A percentile compares a stretch with the other conserved stretches of the same genome.
phyloP scores from a whole-genome alignment of 306 rosid genomes.

The Ormosia emarginata region DNA sequence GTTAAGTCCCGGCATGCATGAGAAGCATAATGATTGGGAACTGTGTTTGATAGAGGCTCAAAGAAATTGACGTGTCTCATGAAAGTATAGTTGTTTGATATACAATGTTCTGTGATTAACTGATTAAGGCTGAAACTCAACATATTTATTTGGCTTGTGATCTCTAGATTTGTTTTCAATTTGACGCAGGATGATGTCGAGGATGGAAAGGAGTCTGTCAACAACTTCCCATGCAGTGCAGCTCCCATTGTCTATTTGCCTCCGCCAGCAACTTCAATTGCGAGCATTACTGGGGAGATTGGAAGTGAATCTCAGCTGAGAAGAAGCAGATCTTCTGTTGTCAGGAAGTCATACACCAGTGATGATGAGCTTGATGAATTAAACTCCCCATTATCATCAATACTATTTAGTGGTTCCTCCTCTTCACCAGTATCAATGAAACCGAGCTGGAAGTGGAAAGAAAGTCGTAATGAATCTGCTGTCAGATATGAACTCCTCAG shows the following conservation, averaged over 20 bases:
- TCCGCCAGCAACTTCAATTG: slow-evolving; percentile 56
- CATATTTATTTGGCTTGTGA: neutral
- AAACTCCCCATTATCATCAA: slow-evolving; percentile 68
- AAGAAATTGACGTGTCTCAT: neutral
- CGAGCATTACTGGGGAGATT: slow-evolving; percentile 48
- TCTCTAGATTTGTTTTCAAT: neutral
- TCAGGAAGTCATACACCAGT: slow-evolving; percentile 83
- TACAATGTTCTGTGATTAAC: neutral
- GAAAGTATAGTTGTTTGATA: neutral
- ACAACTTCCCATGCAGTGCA: slow-evolving; percentile 70
- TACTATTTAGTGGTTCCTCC: slow-evolving; percentile 37
- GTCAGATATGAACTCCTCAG: slow-evolving; percentile 85
- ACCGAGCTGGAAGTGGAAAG: slow-evolving; percentile 42
- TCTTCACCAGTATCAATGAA: slow-evolving; percentile 42
- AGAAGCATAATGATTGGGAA: neutral
- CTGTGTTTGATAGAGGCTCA: neutral
- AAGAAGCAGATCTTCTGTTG: slow-evolving; percentile 77
- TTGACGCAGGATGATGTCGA: slow-evolving; percentile 54
- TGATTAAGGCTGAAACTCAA: neutral
- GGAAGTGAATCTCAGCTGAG: slow-evolving; percentile 61
- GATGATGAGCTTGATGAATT: slow-evolving; percentile 95
- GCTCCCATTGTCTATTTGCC: slow-evolving; percentile 60
- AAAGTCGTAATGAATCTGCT: slow-evolving; percentile 38
- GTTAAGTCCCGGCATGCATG: neutral
- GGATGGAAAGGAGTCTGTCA: slow-evolving; percentile 44